These are phyloP conservation scores for Chytridium lagenaria DNA, from an alignment of 371 early-diverging fungal genomes.

Conservation along the genomic window DNA sequence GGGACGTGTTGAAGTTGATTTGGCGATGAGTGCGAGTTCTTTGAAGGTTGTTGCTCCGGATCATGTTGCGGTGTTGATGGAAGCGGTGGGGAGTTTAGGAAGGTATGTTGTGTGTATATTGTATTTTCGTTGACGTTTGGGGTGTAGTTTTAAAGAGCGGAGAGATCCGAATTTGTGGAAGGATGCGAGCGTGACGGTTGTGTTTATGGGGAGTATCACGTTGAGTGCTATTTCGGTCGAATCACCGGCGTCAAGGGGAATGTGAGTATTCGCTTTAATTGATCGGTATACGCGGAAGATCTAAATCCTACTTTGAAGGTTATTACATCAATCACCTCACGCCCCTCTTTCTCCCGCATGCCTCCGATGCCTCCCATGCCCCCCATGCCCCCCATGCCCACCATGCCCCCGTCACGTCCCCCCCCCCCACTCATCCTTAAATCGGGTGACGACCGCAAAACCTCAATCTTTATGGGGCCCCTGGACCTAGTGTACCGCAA, in stretches of 20 bases:
- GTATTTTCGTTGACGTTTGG: not conserved
- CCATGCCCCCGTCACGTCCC: not conserved
- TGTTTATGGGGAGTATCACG: not conserved
- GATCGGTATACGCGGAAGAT: too few relatives aligned
- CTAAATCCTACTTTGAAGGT: too few relatives aligned
- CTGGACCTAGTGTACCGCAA: constrained; percentile 10
- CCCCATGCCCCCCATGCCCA: not conserved
- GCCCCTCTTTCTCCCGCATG: not conserved
- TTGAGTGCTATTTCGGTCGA: not conserved
- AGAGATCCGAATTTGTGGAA: not conserved
- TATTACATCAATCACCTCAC: not conserved
- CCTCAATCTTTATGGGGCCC: not conserved
- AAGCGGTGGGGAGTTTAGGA: not conserved
- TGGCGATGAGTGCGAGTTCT: not conserved
- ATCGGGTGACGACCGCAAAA: constrained; percentile 15
- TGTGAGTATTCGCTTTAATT: too few relatives aligned
- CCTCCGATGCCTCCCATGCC: not conserved
- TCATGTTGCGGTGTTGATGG: not conserved
- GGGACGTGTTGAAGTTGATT: not conserved
- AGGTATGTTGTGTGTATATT: not conserved
- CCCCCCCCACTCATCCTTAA: constrained; percentile 14
- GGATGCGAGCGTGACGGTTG: not conserved
- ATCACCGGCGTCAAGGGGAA: too few relatives aligned
- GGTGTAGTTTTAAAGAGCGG: not conserved
- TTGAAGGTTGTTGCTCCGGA: constrained; percentile 6